These are phyloP conservation scores for Fusarium nisikadoi DNA, from an alignment of 2,329 filamentous ascomycete species.

Conservation along the genomic window DNA sequence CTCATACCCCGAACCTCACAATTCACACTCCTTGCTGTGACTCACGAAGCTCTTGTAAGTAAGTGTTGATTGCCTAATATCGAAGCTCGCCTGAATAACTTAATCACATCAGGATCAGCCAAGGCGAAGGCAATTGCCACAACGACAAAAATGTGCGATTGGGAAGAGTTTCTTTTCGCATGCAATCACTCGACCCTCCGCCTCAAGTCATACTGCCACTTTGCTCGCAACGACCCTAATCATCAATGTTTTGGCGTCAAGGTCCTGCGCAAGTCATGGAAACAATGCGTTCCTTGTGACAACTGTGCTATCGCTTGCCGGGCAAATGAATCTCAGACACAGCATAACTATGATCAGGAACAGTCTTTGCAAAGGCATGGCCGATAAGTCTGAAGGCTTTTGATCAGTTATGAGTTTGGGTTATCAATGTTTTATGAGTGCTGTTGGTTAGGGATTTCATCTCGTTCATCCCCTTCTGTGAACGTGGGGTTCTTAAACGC, in stretches of 20 bases:
- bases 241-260: conserved; percentile 77
- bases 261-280: conserved; percentile 69
- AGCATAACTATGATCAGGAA: neutral
- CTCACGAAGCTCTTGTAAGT: conserved; percentile 9
- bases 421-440: neutral
- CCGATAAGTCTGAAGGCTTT: neutral
- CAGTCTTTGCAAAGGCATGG: neutral
- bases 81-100: neutral
- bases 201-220: conserved; percentile 77
- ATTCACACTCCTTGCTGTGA: neutral
- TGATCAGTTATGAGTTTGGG: neutral
- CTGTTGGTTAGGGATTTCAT: neutral
- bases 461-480: neutral
- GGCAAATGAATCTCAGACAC: conserved; percentile 12
- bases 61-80: neutral
- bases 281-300: conserved; percentile 65
- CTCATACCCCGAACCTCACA: neutral
- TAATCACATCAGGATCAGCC: neutral
- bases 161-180: conserved; percentile 73
- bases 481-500: neutral
- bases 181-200: conserved; percentile 71
- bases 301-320: conserved; percentile 50
- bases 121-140: neutral
- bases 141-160: conserved; percentile 70
- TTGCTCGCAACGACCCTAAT: conserved; percentile 75